A percentile compares a stretch with the other conserved stretches of the same genome.
Evolutionary conservation across 257 asterid genomes (phyloP).

Genomic region (Solanum appendiculatum): DNA sequence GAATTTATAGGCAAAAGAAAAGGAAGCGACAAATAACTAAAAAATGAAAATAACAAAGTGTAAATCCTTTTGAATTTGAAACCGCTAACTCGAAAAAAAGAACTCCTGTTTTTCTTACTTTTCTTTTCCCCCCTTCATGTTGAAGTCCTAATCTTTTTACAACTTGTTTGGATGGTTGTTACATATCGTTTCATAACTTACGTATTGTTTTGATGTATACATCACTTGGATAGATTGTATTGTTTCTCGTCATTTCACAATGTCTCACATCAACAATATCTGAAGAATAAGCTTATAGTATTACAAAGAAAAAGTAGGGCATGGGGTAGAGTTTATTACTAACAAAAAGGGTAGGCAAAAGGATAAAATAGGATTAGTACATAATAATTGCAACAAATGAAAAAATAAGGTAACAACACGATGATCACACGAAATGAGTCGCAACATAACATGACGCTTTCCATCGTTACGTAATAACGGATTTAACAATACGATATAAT

Average conservation of each 20-base stretch:
- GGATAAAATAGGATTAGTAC: background rate
- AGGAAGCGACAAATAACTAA: background rate
- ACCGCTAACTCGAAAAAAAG: conserved; percentile 16
- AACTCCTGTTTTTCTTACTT: conserved; percentile 3
- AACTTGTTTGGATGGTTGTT: background rate
- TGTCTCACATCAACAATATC: background rate
- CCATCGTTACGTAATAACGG: background rate
- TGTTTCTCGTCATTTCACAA: background rate
- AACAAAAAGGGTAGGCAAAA: background rate
- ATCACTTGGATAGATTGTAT: background rate
- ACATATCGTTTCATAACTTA: background rate
- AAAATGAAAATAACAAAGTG: background rate
- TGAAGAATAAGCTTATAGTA: background rate
- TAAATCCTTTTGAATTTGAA: background rate
- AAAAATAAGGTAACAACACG: background rate
- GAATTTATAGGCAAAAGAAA: background rate
- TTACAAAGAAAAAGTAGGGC: background rate
- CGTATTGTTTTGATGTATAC: background rate
- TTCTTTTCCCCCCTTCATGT: background rate
- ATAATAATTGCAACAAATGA: background rate
- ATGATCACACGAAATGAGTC: background rate
- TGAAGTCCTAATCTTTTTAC: background rate
- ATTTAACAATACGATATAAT: background rate
- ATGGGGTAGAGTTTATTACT: background rate
- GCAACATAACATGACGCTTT: background rate